Conservation (phyloP, 2,329 filamentous ascomycete genomes). For the Aspergillus novofumigatus region DNA sequence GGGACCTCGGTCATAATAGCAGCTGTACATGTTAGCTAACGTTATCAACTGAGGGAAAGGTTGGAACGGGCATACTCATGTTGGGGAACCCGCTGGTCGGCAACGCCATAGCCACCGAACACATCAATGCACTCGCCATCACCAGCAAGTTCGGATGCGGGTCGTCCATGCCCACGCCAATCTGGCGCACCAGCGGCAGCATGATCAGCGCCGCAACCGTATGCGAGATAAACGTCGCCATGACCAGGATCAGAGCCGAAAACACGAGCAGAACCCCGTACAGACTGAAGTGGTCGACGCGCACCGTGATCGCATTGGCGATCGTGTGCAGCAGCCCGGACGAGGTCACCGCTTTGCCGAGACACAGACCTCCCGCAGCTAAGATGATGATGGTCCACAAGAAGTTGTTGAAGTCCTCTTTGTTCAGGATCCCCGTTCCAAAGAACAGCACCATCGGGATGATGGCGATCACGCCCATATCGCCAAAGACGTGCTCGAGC, state of each 20-base stretch:
- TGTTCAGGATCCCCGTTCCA: conserved; percentile 90
- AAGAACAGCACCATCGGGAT: conserved; percentile 96
- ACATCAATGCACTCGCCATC: conserved; percentile 95
- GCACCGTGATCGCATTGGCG: conserved; percentile 67
- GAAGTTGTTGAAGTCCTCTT: conserved; percentile 99
- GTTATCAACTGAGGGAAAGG: conserved; percentile 11
- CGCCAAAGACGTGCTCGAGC: conserved; percentile 80
- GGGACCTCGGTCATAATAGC: conserved; percentile 99
- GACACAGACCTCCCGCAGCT: conserved; percentile 83
- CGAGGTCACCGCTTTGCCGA: conserved; percentile 90
- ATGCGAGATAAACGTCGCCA: conserved; percentile 96
- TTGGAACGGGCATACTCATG: conserved; percentile 75
- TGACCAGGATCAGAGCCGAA: conserved; percentile 75
- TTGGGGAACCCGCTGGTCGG: conserved; percentile 97
- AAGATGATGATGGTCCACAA: conserved; percentile 99
- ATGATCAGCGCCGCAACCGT: conserved; percentile 96
- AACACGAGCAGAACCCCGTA: conserved; percentile 88
- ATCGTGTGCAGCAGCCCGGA: conserved; percentile 90
- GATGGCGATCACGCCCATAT: conserved; percentile 98
- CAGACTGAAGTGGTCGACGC: conserved; percentile 72
- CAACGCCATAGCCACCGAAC: conserved; percentile 93
- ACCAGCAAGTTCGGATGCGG: conserved; percentile 92
- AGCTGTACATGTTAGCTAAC: conserved; percentile 49
- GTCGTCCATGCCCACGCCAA: conserved; percentile 78
- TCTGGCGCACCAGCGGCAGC: conserved; percentile 80